Evolutionary conservation across 306 rosid species (phyloP).

Genomic region (Mimosa pudica): DNA sequence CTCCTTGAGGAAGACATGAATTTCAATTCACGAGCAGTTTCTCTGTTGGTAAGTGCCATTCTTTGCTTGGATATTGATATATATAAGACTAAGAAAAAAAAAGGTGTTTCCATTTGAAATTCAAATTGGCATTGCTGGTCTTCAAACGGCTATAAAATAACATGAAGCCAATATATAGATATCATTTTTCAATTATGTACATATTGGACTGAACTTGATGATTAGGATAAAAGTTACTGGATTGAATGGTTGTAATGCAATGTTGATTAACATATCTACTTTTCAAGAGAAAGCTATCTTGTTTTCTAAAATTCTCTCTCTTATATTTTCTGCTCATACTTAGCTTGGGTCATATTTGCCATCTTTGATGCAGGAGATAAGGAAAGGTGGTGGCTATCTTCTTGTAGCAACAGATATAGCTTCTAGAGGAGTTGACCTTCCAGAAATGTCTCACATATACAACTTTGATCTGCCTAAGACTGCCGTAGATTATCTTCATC

Average conservation of each 20-base stretch:
- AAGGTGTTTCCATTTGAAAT: background rate
- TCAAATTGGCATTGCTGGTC: conserved; percentile 21
- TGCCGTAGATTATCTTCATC: conserved; percentile 85
- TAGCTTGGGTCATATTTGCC: conserved; percentile 20
- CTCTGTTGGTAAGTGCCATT: conserved; percentile 60
- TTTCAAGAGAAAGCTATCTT: background rate
- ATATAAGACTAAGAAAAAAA: conserved; percentile 16
- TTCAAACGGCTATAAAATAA: background rate
- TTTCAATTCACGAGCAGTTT: conserved; percentile 69
- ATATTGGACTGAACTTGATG: background rate
- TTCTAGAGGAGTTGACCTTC: conserved; percentile 92
- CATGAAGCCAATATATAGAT: conserved; percentile 4
- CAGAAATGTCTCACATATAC: conserved; percentile 89
- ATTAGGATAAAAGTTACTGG: background rate
- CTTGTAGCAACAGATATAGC: conserved; percentile 89
- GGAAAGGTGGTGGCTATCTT: conserved; percentile 78
- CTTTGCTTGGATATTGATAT: conserved; percentile 12
- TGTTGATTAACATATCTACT: too few species aligned
- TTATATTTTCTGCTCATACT: background rate
- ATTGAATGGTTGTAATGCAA: conserved; percentile 3
- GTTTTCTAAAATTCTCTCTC: background rate
- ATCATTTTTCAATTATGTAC: conserved; percentile 1
- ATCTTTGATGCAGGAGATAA: conserved; percentile 58
- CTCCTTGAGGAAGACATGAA: conserved; percentile 86
- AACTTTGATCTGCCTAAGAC: conserved; percentile 84